Conservation (phyloP, 768 basidiomycete species). For the Nidularia sp. region DNA sequence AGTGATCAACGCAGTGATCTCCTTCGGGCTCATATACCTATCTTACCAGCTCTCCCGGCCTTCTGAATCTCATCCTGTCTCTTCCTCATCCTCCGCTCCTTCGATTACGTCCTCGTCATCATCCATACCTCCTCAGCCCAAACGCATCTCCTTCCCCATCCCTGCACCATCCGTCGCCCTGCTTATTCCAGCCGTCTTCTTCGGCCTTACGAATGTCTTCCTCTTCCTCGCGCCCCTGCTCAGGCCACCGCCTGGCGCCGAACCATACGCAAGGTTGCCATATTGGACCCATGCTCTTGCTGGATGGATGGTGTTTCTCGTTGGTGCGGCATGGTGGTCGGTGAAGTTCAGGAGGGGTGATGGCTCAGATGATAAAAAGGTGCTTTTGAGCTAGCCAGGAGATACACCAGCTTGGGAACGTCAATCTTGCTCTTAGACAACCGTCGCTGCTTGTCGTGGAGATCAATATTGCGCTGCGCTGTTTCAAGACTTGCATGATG, state of each 20-base stretch:
- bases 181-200: constrained; percentile 21
- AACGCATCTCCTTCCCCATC: too few relatives aligned
- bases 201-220: constrained; percentile 51
- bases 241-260: constrained; percentile 36
- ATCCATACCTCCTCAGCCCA: not conserved
- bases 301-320: constrained; percentile 14
- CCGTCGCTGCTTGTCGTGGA: too few relatives aligned
- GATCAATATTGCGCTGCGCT: too few relatives aligned
- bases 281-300: constrained; percentile 38
- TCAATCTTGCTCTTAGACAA: too few relatives aligned
- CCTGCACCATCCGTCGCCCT: too few relatives aligned
- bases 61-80: not conserved
- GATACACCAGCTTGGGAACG: too few relatives aligned
- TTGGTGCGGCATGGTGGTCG: not conserved
- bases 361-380: too few relatives aligned
- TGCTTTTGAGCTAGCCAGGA: too few relatives aligned
- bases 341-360: too few relatives aligned
- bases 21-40: constrained; percentile 41
- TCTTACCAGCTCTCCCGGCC: not conserved
- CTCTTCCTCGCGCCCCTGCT: constrained; percentile 42
- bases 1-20: constrained; percentile 41
- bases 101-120: not conserved
- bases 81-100: not conserved
- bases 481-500: too few relatives aligned
- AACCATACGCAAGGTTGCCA: constrained; percentile 40